These are phyloP conservation scores for Quercus aquifolioides DNA, from an alignment of 306 rosid genomes.

Conservation along the genomic window DNA sequence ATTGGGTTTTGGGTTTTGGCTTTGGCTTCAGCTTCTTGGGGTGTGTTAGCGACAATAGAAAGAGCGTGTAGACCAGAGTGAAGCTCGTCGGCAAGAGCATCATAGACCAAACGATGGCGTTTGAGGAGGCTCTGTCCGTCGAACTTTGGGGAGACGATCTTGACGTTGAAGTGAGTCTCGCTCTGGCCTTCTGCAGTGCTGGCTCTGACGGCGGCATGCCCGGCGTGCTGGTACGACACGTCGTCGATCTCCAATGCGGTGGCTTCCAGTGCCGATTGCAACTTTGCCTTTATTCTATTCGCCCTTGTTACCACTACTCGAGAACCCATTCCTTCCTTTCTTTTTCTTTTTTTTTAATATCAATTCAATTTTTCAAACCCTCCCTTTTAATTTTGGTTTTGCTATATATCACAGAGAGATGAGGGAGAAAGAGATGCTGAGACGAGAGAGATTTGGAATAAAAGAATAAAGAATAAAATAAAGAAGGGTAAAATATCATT, in stretches of 20 bases:
- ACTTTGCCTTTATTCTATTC: constrained; percentile 56
- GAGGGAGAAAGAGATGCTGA: too few species aligned
- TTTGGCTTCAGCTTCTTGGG: constrained; percentile 23
- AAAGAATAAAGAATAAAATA: too few species aligned
- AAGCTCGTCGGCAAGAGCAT: constrained; percentile 56
- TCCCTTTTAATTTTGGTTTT: too few species aligned
- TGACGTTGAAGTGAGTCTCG: constrained; percentile 76
- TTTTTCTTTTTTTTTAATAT: too few species aligned
- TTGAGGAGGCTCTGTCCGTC: constrained; percentile 63
- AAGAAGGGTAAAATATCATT: too few species aligned
- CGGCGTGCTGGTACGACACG: constrained; percentile 85
- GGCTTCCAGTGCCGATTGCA: constrained; percentile 70
- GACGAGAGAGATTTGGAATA: too few species aligned
- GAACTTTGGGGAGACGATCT: constrained; percentile 66
- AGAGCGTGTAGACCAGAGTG: constrained; percentile 61
- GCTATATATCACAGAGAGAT: too few species aligned
- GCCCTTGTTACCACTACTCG: constrained; percentile 49
- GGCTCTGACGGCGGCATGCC: constrained; percentile 66
- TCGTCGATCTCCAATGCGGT: constrained; percentile 69
- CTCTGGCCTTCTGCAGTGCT: constrained; percentile 26
- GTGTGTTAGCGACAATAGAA: constrained; percentile 59
- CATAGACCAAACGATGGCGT: constrained; percentile 65
- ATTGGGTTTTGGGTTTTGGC: too few species aligned
- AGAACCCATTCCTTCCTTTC: too few species aligned
- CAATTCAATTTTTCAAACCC: too few species aligned